Conservation (phyloP, 352 stramenopile species). For the Globisporangium spinosum region DNA sequence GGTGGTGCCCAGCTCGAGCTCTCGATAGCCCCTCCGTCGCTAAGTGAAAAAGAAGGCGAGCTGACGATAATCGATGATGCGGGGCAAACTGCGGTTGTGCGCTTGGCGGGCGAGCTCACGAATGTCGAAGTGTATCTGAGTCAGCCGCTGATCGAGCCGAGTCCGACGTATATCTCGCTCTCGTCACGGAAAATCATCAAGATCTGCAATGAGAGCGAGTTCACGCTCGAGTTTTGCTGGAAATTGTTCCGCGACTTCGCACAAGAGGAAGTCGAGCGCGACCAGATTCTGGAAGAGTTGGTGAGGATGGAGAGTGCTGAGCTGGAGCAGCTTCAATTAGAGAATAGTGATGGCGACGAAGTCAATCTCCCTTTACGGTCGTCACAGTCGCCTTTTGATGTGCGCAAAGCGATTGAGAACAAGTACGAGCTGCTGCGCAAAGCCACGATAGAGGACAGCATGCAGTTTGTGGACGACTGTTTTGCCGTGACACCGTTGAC, state of each 20-base stretch:
- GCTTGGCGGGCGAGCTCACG: slow-evolving; percentile 62
- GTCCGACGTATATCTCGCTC: slow-evolving; percentile 90
- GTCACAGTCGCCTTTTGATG: slow-evolving; percentile 54
- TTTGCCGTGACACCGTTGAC: slow-evolving; percentile 88
- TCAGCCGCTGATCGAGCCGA: slow-evolving; percentile 76
- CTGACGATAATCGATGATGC: slow-evolving; percentile 82
- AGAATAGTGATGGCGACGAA: slow-evolving; percentile 23
- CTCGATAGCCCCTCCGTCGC: slow-evolving; percentile 32
- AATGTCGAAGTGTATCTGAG: slow-evolving; percentile 92
- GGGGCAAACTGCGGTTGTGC: slow-evolving; percentile 69
- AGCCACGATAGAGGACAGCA: slow-evolving; percentile 84
- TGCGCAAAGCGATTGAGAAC: slow-evolving; percentile 63
- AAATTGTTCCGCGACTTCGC: slow-evolving; percentile 78
- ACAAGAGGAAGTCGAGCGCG: slow-evolving; percentile 82
- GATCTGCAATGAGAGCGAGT: slow-evolving; percentile 92
- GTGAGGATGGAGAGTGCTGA: slow-evolving; percentile 72
- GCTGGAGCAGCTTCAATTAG: slow-evolving; percentile 58
- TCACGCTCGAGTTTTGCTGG: slow-evolving; percentile 90
- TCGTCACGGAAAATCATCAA: slow-evolving; percentile 87
- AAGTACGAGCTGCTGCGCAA: slow-evolving; percentile 92
- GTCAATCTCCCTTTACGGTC: slow-evolving; percentile 17
- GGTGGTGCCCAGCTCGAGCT: slow-evolving; percentile 81
- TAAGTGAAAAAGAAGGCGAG: slow-evolving; percentile 55
- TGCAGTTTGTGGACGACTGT: slow-evolving; percentile 94
- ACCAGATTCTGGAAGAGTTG: slow-evolving; percentile 81